Evolutionary conservation across 2,329 filamentous ascomycete species (phyloP), one percentile per base, ranked within the genome.

Genomic region (Calonectria hongkongensis): DNA sequence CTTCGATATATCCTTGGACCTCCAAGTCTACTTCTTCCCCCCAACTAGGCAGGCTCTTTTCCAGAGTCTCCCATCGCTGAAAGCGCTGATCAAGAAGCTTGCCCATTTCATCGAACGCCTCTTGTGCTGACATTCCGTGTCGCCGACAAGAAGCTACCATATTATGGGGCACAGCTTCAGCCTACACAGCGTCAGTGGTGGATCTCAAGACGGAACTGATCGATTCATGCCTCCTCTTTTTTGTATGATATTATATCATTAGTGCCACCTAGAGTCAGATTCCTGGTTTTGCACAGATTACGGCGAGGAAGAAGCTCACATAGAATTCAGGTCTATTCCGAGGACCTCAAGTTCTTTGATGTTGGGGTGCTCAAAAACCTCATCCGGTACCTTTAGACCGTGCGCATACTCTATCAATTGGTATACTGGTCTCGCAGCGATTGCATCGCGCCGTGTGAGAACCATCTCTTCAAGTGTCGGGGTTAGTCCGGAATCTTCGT

Each of bases 191-290:
- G 16, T 64, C 21, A 48, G 27, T 30, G 1, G 8, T 41, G 41
- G 18, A 7, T 16, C 6, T 25, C 6, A 25, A 21, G 15, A n/a
- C 10, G 41, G 21, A 10, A 12, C n/a, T 25, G 2, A 6, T 18
- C 10, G 27, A 25, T 28, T 21, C 18, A 4, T 33, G 48, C 60
- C 60, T 64, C 60, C 30, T 64, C 60, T 18, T 64, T 64, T 43
- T n/a, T n/a, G 16, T 64, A 64, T 2, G 60, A 64, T 10, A 64
- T n/a, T 2, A 48, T 64, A 12, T 64, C 60, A 27, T 64, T 64
- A 10, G 41, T 13, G 10, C 60, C 48, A 12, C 13, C 18, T 3
- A 2, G 12, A 13, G 27, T 63, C 13, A 47, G 58, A 16, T 56
- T 3, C 3, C 3, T 48, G 2, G 18, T 30, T 9, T 16, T 30